Base-by-base conservation (phyloP, 2,329 filamentous ascomycete species). In the Hirsutella minnesotensis region DNA sequence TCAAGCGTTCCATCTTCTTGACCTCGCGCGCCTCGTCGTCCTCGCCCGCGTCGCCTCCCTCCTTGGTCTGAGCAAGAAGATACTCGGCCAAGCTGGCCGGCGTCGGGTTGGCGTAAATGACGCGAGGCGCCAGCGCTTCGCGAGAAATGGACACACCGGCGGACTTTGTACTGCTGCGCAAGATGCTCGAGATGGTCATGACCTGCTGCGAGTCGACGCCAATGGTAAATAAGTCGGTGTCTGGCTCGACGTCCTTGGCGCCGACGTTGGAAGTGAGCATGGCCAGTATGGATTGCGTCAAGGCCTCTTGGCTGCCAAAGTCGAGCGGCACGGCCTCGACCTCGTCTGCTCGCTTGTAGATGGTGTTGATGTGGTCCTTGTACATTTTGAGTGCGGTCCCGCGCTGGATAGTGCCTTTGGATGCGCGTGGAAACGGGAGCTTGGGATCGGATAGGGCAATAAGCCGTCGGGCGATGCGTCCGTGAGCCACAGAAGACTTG, bases 381-480 rank as follows among this genome's bases (percentile, higher is more conserved):
- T 73, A 73, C 29, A 65, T 40, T 35, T 59, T 62, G 2, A 66
- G 35, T 0, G 68, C 64, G 2, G 43, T 48, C 1, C 55, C 49
- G n/a, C 67, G 61, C 51, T 67, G 67, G 5, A 73, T 50, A 0
- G 66, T 67, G 2, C 68, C 68, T 49, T 74, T 74, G 1, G 61
- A 57, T 0, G 69, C 61, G 3, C 65, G 59, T 0, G 56, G 51
- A 42, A 74, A 69, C 0, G 69, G 68, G 48, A 65, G 68, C 9
- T 57, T 48, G 0, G 64, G 59, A 9, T 58, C 56, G 0, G 67
- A 56, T 4, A 74, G 18, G 1, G 51, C 48, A 21, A 73, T 52
- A 31, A 69, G 56, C 9, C 65, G 52, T 1, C 60, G 59, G 2
- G 55, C 56, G 21, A 74, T 67, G 24, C 63, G 67, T 2, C 67